A percentile compares a stretch with the other conserved stretches of the same genome.
Evolutionary conservation across 768 basidiomycete genomes (phyloP).

Genomic region (Leccinum boreale): DNA sequence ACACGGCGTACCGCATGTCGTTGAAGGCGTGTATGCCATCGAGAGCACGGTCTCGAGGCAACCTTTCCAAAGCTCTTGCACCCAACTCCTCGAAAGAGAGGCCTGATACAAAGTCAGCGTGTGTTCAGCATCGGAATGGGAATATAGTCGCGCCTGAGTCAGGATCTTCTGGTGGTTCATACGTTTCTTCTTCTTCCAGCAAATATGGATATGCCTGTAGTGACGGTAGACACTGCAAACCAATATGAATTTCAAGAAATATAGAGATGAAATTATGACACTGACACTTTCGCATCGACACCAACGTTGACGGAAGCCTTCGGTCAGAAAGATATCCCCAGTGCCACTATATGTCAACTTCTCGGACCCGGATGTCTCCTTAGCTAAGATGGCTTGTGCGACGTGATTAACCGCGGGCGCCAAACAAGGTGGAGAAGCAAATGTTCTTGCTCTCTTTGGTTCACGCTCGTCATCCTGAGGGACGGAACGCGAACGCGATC

Average conservation of each 20-base stretch:
- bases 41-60: slow-evolving; percentile 79
- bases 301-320: slow-evolving; percentile 77
- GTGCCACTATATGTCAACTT: slow-evolving; percentile 40
- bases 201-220: slow-evolving; percentile 57
- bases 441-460: slow-evolving; percentile 44
- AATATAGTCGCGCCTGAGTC: slow-evolving; percentile 56
- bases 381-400: slow-evolving; percentile 44
- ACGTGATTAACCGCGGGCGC: slow-evolving; percentile 49
- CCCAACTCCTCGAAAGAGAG: slow-evolving; percentile 82
- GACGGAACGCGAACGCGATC: slow-evolving; percentile 32
- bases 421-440: slow-evolving; percentile 42
- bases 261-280: neutral
- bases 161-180: slow-evolving; percentile 83
- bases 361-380: slow-evolving; percentile 9
- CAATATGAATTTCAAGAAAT: neutral
- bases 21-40: slow-evolving; percentile 86
- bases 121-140: neutral
- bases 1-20: slow-evolving; percentile 61
- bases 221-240: slow-evolving; percentile 53
- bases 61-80: slow-evolving; percentile 65
- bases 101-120: slow-evolving; percentile 36
- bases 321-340: slow-evolving; percentile 74
- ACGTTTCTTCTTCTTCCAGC: slow-evolving; percentile 77
- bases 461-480: slow-evolving; percentile 32
- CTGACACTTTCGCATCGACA: slow-evolving; percentile 65